phyloP scores from a whole-genome alignment of 2,329 filamentous ascomycete genomes.

The Helotiales sp. region DNA sequence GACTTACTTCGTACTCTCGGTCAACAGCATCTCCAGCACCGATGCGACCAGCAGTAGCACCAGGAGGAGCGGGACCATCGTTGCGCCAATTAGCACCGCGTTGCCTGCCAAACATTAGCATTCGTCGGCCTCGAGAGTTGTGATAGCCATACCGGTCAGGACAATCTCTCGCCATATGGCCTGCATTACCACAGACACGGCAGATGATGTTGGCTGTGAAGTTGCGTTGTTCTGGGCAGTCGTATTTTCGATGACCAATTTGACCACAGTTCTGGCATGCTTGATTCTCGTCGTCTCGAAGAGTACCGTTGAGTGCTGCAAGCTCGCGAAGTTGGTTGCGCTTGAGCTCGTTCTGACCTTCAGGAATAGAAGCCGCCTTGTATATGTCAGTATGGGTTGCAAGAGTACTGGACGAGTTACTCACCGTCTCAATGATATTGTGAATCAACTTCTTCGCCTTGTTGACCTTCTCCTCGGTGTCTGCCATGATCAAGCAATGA shows the following conservation, averaged over 20 bases:
- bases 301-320: constrained; percentile 95
- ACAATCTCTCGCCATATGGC: constrained; percentile 98
- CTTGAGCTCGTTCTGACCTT: constrained; percentile 98
- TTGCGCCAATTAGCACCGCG: constrained; percentile 90
- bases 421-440: constrained; percentile 96
- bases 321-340: constrained; percentile 97
- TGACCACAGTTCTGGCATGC: constrained; percentile 99
- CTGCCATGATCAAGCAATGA: constrained; percentile 99
- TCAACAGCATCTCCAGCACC: constrained; percentile 81
- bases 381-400: constrained; percentile 33
- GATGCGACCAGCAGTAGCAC: constrained; percentile 63
- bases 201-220: constrained; percentile 99
- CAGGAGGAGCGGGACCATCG: constrained; percentile 52
- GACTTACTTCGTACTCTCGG: constrained; percentile 86
- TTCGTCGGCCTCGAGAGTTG: neutral
- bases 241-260: constrained; percentile 98
- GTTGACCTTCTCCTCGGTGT: constrained; percentile 99
- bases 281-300: constrained; percentile 98
- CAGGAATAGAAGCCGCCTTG: constrained; percentile 95
- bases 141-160: constrained; percentile 64
- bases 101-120: constrained; percentile 50
- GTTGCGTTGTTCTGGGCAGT: constrained; percentile 96
- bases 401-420: constrained; percentile 37
- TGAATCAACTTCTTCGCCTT: constrained; percentile 98
- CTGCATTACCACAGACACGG: constrained; percentile 95